A percentile compares a stretch with the other conserved stretches of the same genome.
These are phyloP conservation scores for Botryotinia convoluta DNA, from an alignment of 2,329 filamentous ascomycete genomes.

Conservation along the genomic window DNA sequence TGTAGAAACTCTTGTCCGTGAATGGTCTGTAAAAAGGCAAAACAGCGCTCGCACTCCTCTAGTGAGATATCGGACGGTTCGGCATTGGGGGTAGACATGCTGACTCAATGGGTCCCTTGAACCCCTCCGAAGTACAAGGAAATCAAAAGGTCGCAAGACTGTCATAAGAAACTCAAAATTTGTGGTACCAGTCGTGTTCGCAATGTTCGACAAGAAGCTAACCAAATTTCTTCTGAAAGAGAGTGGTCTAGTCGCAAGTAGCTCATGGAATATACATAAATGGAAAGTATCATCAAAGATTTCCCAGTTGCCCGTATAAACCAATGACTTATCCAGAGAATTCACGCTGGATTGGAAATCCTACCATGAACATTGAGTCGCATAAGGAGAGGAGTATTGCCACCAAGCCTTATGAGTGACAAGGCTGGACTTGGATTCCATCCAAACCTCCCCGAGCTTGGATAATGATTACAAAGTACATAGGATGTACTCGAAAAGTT, in stretches of 20 bases:
- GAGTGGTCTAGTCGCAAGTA: neutral
- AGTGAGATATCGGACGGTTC: constrained; percentile 1
- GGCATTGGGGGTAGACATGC: neutral
- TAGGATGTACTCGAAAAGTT: neutral
- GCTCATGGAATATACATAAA: neutral
- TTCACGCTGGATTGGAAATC: neutral
- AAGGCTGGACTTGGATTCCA: neutral
- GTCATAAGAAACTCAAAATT: neutral
- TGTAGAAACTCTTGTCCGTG: constrained; percentile 8
- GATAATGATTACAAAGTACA: neutral
- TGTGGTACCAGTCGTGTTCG: neutral
- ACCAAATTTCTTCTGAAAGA: neutral
- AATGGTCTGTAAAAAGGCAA: constrained; percentile 5
- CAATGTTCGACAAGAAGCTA: neutral
- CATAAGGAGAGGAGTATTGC: too few relatives aligned
- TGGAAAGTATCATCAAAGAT: neutral
- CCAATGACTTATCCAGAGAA: neutral
- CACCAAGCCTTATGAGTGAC: neutral
- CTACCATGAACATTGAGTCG: neutral
- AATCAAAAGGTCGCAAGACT: neutral
- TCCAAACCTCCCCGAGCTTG: neutral
- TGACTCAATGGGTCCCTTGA: neutral
- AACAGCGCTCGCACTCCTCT: constrained; percentile 11
- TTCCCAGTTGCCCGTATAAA: neutral
- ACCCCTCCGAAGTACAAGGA: neutral